Evolutionary conservation across 768 basidiomycete genomes (phyloP).

Genomic region (Tylopilus subfusipes): DNA sequence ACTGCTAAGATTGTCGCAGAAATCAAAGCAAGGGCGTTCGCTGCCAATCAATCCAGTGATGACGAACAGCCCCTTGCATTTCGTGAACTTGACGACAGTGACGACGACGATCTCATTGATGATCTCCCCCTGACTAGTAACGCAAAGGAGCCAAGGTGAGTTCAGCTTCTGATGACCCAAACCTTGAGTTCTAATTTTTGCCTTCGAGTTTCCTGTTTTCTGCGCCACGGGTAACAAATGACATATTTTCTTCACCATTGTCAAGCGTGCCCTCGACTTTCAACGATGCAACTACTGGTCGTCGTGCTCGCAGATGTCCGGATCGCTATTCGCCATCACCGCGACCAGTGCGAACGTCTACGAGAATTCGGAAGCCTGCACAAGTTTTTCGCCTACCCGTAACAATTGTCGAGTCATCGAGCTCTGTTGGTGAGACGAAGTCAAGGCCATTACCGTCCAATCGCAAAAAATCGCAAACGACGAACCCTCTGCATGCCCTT

Average conservation of each 20-base stretch:
- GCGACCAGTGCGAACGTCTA: slow-evolving; percentile 14
- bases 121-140: slow-evolving; percentile 15
- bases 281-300: neutral
- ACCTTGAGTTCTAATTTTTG: neutral
- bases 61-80: slow-evolving; percentile 36
- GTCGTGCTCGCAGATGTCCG: neutral
- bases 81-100: slow-evolving; percentile 49
- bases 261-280: slow-evolving; percentile 20
- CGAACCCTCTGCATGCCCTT: slow-evolving; percentile 54
- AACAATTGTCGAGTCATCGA: slow-evolving; percentile 7
- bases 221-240: neutral
- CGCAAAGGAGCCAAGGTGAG: slow-evolving; percentile 11
- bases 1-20: slow-evolving; percentile 57
- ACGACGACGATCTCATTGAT: slow-evolving; percentile 43
- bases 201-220: slow-evolving; percentile 7
- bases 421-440: neutral
- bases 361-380: slow-evolving; percentile 18
- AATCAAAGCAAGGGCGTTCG: slow-evolving; percentile 61
- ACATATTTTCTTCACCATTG: slow-evolving; percentile 20
- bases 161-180: neutral
- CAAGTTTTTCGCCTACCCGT: slow-evolving; percentile 9
- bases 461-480: slow-evolving; percentile 21
- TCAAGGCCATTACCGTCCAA: neutral
- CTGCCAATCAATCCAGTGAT: slow-evolving; percentile 43
- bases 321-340: slow-evolving; percentile 2